Evolutionary conservation across 305 asterid species (phyloP).

Genomic region (Stenogyne calaminthoides): DNA sequence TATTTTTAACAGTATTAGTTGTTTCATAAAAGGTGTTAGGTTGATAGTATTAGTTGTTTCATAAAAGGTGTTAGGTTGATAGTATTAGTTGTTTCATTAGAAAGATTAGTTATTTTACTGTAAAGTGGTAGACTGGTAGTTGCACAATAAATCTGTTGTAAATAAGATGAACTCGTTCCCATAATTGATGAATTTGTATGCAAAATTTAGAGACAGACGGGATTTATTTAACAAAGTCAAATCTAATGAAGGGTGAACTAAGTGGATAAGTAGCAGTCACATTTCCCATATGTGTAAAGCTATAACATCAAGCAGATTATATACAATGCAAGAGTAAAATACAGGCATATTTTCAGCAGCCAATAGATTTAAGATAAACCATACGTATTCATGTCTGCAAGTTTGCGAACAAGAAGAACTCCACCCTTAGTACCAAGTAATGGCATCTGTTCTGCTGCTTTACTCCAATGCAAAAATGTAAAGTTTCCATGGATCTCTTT

Average conservation of each 20-base stretch:
- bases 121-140: neutral
- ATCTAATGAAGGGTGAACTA: neutral
- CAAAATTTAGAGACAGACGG: neutral
- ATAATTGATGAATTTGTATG: neutral
- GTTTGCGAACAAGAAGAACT: conserved; percentile 83
- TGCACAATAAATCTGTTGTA: neutral
- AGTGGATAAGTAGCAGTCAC: neutral
- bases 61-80: too few species aligned
- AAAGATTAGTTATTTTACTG: too few species aligned
- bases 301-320: neutral
- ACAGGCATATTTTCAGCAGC: neutral
- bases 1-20: too few species aligned
- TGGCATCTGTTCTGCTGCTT: conserved; percentile 83
- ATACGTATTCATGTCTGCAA: conserved; percentile 63
- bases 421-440: conserved; percentile 58
- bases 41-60: too few species aligned
- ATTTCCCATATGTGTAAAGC: neutral
- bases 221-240: neutral
- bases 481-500: neutral
- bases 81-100: too few species aligned
- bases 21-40: too few species aligned
- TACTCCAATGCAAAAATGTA: neutral
- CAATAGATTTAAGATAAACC: conserved; percentile 2
- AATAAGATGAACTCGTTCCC: neutral
- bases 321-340: neutral